phyloP scores from a whole-genome alignment of 495 filamentous ascomycete species.

The Ascobolus immersus region DNA sequence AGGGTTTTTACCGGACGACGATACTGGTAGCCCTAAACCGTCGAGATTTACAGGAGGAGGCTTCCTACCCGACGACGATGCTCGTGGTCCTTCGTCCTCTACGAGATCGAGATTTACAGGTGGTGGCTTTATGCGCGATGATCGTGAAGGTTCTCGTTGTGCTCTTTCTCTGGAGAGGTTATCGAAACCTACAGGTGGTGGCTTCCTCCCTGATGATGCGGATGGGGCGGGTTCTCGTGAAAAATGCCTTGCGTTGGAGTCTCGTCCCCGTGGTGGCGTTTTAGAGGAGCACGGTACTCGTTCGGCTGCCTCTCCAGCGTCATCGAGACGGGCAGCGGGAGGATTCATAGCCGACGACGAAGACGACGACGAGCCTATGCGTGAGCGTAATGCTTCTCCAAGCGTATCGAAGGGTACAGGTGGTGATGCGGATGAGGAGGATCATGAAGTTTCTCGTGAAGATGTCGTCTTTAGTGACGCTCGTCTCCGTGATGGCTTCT shows the following conservation, averaged over 20 bases:
- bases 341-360: no score
- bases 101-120: no score
- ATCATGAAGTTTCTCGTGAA: slow-evolving; percentile 12
- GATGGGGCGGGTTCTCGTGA: not conserved
- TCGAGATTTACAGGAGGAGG: not conserved
- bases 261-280: slow-evolving; percentile 20
- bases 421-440: slow-evolving; percentile 4
- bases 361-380: no score
- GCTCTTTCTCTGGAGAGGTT: not conserved
- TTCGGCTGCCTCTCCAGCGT: no score
- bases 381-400: no score
- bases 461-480: not conserved
- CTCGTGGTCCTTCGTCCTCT: no score
- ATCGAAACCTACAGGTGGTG: slow-evolving; percentile 5
- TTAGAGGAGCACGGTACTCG: no score
- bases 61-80: not conserved
- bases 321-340: no score
- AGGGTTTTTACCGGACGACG: slow-evolving; percentile 2
- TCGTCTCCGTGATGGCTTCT: no score
- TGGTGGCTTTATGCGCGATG: not conserved
- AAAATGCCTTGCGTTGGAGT: no score
- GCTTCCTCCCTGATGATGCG: slow-evolving; percentile 8
- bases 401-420: no score
- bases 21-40: not conserved
- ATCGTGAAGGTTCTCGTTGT: not conserved